Base-by-base conservation (phyloP, 148 eudicot genomes). In the Suaeda aralocaspica region DNA sequence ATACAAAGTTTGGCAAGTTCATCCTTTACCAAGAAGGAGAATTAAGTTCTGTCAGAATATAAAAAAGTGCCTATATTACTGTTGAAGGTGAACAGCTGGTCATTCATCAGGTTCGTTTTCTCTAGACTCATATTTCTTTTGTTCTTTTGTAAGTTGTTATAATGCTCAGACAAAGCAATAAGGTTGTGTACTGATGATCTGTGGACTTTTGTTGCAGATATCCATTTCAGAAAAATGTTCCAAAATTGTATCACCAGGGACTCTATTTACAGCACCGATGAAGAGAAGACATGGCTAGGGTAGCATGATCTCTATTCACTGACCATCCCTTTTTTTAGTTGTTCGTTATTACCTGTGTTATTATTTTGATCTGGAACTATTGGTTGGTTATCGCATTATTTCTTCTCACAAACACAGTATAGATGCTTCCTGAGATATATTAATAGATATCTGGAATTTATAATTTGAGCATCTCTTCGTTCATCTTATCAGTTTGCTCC, bases 31-130 rank as follows among this genome's bases (percentile, higher is more conserved):
- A 94, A 94, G 78, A 94, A 91, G 82, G 99, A 91, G 87, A n/a
- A 87, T 91, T 76, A 87, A 91, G 78, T 94, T n/a, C n/a, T 93
- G 96, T 94, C 99, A 39, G 96, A 87, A 52, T 94, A 94, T 86
- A 86, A 85, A 85, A 94, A 94, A 82, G 99, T 94, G 72, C 97
- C 97, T 19, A 86, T 91, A 50, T 91, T 80, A 81, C 84, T 81
- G 97, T 94, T 73, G 96, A 94, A 66, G 99, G 96, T 64, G 91
- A 87, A 82, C 87, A 79, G 49, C 78, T 94, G 89, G 91, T 86
- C 36, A 85, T 74, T 94, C 99, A 45, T 89, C 99, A 87, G 99
- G 99, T 94, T 52, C 66, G 49, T 68, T 48, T n/a, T 31, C 62
- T 26, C 51, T 76, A 64, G 18, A 21, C 1, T 46, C 0, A 15